These are phyloP conservation scores for Yamadazyma sp. DNA, from an alignment of 1,139 yeast species.

Conservation along the genomic window DNA sequence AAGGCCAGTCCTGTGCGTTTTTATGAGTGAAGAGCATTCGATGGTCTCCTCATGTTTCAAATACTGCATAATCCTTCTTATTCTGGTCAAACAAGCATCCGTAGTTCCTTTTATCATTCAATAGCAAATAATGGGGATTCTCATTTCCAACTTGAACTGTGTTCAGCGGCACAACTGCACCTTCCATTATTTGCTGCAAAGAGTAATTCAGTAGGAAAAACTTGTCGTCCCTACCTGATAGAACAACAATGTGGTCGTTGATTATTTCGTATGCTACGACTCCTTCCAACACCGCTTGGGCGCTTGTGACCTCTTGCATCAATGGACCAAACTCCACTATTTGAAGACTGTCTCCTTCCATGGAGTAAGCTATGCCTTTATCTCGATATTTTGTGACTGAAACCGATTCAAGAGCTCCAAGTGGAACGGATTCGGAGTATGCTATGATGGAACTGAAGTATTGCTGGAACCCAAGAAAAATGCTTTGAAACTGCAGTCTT, in stretches of 20 bases:
- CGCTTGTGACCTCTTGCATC: neutral
- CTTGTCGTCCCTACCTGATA: neutral
- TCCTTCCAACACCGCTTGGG: neutral
- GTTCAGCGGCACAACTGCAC: neutral
- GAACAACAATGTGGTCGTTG: neutral
- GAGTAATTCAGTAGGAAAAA: slow-evolving; percentile 4
- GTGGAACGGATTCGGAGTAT: neutral
- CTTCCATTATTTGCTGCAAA: neutral
- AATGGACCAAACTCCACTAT: neutral
- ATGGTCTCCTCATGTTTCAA: too few relatives aligned
- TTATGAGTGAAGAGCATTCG: slow-evolving; percentile 6
- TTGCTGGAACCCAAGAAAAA: neutral
- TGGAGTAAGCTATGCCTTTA: neutral
- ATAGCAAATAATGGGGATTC: slow-evolving; percentile 9
- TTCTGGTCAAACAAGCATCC: slow-evolving; percentile 44
- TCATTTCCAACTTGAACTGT: neutral
- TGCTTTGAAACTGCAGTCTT: neutral
- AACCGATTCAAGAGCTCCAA: neutral
- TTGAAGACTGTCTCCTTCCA: neutral
- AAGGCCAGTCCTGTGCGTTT: slow-evolving; percentile 3
- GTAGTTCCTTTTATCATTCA: slow-evolving; percentile 12
- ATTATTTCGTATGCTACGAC: neutral
- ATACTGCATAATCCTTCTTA: slow-evolving; percentile 37
- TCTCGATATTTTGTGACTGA: neutral
- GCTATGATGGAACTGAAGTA: neutral